Evolutionary conservation across 768 basidiomycete genomes (phyloP).

Genomic region (Chalciporus pseudorubinellus): DNA sequence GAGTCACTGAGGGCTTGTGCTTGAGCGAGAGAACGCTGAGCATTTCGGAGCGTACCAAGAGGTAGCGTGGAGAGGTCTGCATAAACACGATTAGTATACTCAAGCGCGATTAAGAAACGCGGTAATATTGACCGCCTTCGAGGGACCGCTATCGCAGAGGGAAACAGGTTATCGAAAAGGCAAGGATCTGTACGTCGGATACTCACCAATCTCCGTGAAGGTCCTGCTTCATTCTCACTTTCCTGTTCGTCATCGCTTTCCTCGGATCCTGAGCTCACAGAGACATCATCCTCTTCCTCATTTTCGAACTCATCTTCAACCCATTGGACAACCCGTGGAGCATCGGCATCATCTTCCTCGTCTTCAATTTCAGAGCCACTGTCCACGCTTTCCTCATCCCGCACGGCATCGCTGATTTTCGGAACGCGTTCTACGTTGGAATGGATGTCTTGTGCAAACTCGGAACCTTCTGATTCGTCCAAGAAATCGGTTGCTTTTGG

Average conservation of each 20-base stretch:
- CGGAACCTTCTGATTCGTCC: conserved; percentile 8
- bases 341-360: conserved; percentile 24
- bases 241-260: conserved; percentile 8
- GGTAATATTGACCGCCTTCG: conserved; percentile 21
- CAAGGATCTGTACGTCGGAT: neutral
- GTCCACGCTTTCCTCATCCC: conserved; percentile 28
- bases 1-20: conserved; percentile 39
- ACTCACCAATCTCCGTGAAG: conserved; percentile 19
- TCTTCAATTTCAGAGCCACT: conserved; percentile 28
- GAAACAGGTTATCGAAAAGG: neutral
- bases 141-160: conserved; percentile 24
- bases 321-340: conserved; percentile 62
- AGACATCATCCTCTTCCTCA: conserved; percentile 9
- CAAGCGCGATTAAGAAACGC: neutral
- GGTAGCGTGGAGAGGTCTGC: conserved; percentile 61
- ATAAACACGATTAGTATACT: conserved; percentile 5
- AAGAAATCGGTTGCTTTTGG: conserved; percentile 18
- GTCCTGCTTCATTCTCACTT: neutral
- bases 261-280: conserved; percentile 12
- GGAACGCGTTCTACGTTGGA: neutral
- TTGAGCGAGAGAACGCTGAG: conserved; percentile 54
- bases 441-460: neutral
- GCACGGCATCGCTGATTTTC: neutral
- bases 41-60: conserved; percentile 61
- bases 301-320: conserved; percentile 43